Conservation (phyloP, 805 yeast genomes). For the Saturnispora mendoncae region DNA sequence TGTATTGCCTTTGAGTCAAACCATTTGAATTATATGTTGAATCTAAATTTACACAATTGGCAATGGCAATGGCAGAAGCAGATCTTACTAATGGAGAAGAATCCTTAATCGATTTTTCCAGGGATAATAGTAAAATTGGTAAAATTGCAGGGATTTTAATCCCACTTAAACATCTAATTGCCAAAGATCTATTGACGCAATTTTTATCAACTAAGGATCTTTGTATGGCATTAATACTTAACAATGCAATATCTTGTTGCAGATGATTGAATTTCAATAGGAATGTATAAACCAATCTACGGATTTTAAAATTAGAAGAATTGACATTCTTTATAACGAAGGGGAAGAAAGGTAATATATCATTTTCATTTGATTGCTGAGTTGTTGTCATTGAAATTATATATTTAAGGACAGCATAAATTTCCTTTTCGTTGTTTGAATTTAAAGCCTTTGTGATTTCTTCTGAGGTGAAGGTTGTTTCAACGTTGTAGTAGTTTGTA, state of each 20-base stretch:
- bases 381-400: constrained; percentile 37
- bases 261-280: constrained; percentile 67
- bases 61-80: constrained; percentile 69
- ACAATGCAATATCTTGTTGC: constrained; percentile 82
- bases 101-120: constrained; percentile 62
- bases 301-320: constrained; percentile 52
- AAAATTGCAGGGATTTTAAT: constrained; percentile 71
- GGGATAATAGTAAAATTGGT: constrained; percentile 67
- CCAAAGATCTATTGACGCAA: constrained; percentile 59
- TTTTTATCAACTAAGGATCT: constrained; percentile 64
- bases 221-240: constrained; percentile 88
- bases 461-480: constrained; percentile 37
- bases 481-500: constrained; percentile 17
- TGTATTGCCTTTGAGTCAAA: constrained; percentile 6
- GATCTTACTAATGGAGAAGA: constrained; percentile 69
- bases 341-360: constrained; percentile 52
- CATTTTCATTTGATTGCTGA: constrained; percentile 24
- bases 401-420: constrained; percentile 50
- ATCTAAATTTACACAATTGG: constrained; percentile 41
- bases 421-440: constrained; percentile 45
- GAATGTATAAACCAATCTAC: constrained; percentile 69
- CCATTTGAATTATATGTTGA: constrained; percentile 17
- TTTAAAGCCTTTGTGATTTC: constrained; percentile 60
- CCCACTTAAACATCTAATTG: constrained; percentile 76
- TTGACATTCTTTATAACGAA: constrained; percentile 85